Base-by-base conservation (phyloP, 495 filamentous ascomycete genomes). In the Viridothelium virens region DNA sequence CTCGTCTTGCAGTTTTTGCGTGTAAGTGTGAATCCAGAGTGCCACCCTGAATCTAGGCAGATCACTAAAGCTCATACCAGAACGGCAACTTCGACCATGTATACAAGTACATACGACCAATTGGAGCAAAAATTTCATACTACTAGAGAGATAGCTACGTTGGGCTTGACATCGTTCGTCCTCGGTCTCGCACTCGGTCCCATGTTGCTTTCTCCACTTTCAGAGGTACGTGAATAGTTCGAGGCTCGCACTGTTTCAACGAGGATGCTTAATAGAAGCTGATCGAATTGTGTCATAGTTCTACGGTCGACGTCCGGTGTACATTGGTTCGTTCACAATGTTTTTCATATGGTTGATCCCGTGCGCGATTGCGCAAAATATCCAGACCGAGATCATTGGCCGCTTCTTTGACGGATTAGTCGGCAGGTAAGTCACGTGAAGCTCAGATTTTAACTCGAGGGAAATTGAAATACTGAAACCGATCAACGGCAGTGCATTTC, bases 321-420 rank as follows among this genome's bases (percentile, higher is more conserved):
- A 96, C 70, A 80, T 96, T 37, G 72, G 74, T 25, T 91, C 91
- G 0, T 95, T 93, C 76, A 75, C 79, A 0, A 82, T 89, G 67
- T 97, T 94, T 75, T 70, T 93, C 63, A 84, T 97, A 68, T 96
- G 89, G 85, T 70, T 96, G 38, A 87, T 97, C 62, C 94, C 94
- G 9, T 91, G 88, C 68, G 93, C 94, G 1, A 85, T 97, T 34
- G 91, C 94, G 9, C 77, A 82, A 33, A 96, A 96, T 70, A 88
- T 92, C 33, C 73, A 85, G 69, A 96, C 93, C 9, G 87, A 97
- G 84, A 77, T 97, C 46, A 75, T 95, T 12, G 83, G 84, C 31
- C 86, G 94, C 4, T 97, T 97, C 72, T 82, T 98, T 69, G 86
- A 89, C 70, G 94, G 94, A 0, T 75, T 97, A 16, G 83, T 91